A percentile compares a stretch with the other conserved stretches of the same genome.
These are phyloP conservation scores for Flaveria trinervia DNA, from an alignment of 129 eudicot species.

Conservation along the genomic window DNA sequence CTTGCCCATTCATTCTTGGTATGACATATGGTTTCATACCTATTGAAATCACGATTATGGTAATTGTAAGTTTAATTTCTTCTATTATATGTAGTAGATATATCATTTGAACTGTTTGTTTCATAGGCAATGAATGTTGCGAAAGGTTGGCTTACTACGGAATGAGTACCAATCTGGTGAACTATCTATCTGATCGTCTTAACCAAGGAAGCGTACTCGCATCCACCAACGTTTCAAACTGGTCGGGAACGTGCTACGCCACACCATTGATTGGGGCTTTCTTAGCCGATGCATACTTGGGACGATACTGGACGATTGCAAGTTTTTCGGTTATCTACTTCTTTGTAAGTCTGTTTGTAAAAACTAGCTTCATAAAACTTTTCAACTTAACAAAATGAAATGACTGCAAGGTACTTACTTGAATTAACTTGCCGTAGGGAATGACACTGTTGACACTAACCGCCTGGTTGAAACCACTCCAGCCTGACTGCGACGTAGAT, in stretches of 20 bases:
- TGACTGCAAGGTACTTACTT: too few species aligned
- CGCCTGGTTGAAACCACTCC: constrained; percentile 56
- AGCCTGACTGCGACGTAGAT: constrained; percentile 46
- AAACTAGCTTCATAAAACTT: background rate
- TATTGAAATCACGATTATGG: background rate
- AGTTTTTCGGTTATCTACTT: constrained; percentile 63
- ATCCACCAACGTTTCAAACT: constrained; percentile 63
- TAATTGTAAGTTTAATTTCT: background rate
- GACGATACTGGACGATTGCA: constrained; percentile 86
- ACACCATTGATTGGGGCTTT: constrained; percentile 87
- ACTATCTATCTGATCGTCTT: constrained; percentile 58
- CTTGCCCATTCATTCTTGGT: constrained; percentile 78
- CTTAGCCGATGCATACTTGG: constrained; percentile 82
- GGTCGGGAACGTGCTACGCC: constrained; percentile 85
- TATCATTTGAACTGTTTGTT: background rate
- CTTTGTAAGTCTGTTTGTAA: constrained; percentile 46
- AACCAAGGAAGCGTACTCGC: constrained; percentile 62
- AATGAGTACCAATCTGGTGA: constrained; percentile 84
- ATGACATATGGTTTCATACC: constrained; percentile 4
- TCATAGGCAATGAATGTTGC: constrained; percentile 75
- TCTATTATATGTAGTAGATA: background rate
- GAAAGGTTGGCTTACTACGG: constrained; percentile 95
- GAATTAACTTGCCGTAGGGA: constrained; percentile 54
- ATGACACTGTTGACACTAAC: constrained; percentile 71
- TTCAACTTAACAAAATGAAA: too few species aligned